These are phyloP conservation scores for Hordeum marinum DNA, from an alignment of 176 grass and related monocot species.

Conservation along the genomic window DNA sequence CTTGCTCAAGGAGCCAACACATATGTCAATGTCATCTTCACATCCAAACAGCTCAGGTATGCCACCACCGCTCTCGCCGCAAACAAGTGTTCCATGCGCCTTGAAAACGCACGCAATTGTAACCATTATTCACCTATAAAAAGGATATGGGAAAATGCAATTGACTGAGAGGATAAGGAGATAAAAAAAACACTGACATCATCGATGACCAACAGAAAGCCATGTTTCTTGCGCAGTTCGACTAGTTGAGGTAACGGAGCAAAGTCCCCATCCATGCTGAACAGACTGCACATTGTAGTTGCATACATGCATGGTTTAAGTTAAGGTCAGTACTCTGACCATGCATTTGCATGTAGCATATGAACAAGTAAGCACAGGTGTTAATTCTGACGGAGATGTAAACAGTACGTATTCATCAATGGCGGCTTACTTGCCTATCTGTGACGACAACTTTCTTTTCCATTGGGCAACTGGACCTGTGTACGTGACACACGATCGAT, in stretches of 20 bases:
- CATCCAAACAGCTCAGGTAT: conserved; percentile 58
- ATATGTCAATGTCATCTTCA: conserved; percentile 82
- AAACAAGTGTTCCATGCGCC: conserved; percentile 90
- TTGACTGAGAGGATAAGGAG: neutral
- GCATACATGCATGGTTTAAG: conserved; percentile 5
- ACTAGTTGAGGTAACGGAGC: conserved; percentile 69
- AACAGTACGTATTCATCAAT: too few relatives aligned
- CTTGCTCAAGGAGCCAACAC: conserved; percentile 86
- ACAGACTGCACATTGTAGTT: conserved; percentile 57
- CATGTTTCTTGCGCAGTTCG: conserved; percentile 61
- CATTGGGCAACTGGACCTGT: conserved; percentile 69
- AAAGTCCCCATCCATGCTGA: conserved; percentile 97
- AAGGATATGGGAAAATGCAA: neutral
- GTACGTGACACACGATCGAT: neutral
- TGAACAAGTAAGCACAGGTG: neutral
- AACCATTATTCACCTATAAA: neutral
- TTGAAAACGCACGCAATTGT: conserved; percentile 6
- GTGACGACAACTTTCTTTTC: conserved; percentile 88
- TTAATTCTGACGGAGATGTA: too few relatives aligned
- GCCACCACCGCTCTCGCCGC: conserved; percentile 79
- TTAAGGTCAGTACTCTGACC: neutral
- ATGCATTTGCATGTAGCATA: neutral
- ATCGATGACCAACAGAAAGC: conserved; percentile 83
- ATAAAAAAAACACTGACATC: conserved; percentile 53
- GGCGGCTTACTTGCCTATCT: conserved; percentile 48